phyloP scores from a whole-genome alignment of 371 early-diverging fungal genomes.

The Rhizopus sp. region DNA sequence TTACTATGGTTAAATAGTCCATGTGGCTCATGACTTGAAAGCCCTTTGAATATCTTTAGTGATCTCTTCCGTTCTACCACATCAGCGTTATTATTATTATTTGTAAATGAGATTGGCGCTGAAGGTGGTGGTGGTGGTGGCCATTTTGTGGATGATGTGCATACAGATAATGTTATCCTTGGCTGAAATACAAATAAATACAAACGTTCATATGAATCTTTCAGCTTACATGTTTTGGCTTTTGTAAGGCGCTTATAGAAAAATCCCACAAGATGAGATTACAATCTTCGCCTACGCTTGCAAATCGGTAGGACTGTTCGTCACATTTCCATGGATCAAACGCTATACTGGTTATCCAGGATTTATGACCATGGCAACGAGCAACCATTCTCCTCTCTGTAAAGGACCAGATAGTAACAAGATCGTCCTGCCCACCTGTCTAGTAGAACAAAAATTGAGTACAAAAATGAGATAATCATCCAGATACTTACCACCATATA shows the following conservation, averaged over 20 bases:
- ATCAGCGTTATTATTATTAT: not conserved
- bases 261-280: slow-evolving; percentile 95
- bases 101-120: not conserved
- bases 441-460: slow-evolving; percentile 5
- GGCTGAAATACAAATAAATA: not conserved
- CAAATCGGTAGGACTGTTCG: slow-evolving; percentile 84
- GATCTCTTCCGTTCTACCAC: slow-evolving; percentile 26
- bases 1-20: slow-evolving; percentile 8
- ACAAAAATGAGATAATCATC: not conserved
- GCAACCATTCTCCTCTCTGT: slow-evolving; percentile 78
- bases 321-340: slow-evolving; percentile 93
- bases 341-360: slow-evolving; percentile 87
- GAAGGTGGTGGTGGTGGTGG: not conserved
- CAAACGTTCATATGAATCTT: not conserved
- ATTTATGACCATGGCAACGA: slow-evolving; percentile 92
- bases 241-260: slow-evolving; percentile 76
- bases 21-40: not conserved
- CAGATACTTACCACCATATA: slow-evolving; percentile 75
- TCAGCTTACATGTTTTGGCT: slow-evolving; percentile 65
- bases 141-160: not conserved
- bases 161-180: not conserved
- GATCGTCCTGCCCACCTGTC: slow-evolving; percentile 95
- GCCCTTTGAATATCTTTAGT: slow-evolving; percentile 2
- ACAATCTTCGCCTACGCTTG: slow-evolving; percentile 91
- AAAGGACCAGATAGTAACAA: slow-evolving; percentile 90